These are phyloP conservation scores for Nyssa sinensis DNA, from an alignment of 148 eudicot species.

Conservation along the genomic window DNA sequence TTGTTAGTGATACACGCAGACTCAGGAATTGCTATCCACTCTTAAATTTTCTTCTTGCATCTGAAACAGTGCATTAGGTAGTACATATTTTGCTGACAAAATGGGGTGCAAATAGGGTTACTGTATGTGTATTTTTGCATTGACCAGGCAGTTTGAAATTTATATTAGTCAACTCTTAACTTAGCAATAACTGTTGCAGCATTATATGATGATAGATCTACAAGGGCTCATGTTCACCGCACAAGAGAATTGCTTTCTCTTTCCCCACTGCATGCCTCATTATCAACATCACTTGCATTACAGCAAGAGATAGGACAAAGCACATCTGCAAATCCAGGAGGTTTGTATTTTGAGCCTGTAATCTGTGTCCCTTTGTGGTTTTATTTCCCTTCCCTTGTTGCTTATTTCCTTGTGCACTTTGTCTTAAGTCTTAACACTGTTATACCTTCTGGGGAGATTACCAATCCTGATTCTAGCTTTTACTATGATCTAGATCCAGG, in stretches of 20 bases:
- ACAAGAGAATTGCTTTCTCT: conserved; percentile 91
- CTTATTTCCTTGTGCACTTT: neutral
- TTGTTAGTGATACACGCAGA: conserved; percentile 4
- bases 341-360: conserved; percentile 31
- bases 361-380: neutral
- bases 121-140: neutral
- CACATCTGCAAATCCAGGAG: conserved; percentile 57
- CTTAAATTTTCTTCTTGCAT: conserved; percentile 7
- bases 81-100: neutral
- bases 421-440: no score
- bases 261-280: conserved; percentile 78
- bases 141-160: neutral
- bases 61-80: neutral
- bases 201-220: conserved; percentile 87
- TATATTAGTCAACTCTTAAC: conserved; percentile 18
- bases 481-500: conserved; percentile 39
- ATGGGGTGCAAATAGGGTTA: neutral
- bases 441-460: neutral
- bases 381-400: neutral
- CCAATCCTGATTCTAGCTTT: conserved; percentile 9
- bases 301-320: conserved; percentile 67
- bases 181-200: conserved; percentile 48
- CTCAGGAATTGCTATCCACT: neutral
- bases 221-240: conserved; percentile 94
- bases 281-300: conserved; percentile 85